Base-by-base conservation (phyloP, 2,329 filamentous ascomycete species). In the Arthrobotrys entomopaga region DNA sequence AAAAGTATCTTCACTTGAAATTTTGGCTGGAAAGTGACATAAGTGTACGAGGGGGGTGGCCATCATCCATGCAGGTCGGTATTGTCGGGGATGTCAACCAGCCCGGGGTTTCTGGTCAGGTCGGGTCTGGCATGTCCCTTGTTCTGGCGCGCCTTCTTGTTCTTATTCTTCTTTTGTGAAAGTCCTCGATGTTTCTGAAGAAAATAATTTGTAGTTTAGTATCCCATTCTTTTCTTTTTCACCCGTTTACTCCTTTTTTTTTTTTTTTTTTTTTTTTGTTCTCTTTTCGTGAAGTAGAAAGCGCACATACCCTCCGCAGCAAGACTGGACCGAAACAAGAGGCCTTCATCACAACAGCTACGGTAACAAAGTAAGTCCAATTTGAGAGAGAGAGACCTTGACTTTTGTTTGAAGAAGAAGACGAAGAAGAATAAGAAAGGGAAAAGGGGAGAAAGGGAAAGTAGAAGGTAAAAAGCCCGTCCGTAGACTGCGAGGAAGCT, bases 221-320 rank as follows among this genome's bases (percentile, higher is more conserved):
- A 5, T 34, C 29, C 6, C 29, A 34, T 34, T 15, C 15, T 54
- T 69, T 69, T 69, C 57, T 69, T 69, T 63, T 69, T 69, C 56
- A 56, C 57, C 65, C 49, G 61, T 61, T 69, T 69, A 70, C 65
- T 70, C 65, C 65, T 70, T 57, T 70, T 70, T 70, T 34, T 49
- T 43, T 46, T 61, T 60, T 40, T 40, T 40, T 46, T 49, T 56
- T 38, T 22, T 52, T 56, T 50, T 48, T 16, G 42, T 57, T 52
- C 54, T 15, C 13, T 20, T 38, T 49, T 38, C 59, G 53, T 65
- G 52, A 50, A 65, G 63, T 22, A 53, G 52, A 53, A 58, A 38
- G 63, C 53, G 29, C 59, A 46, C 49, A 49, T 50, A 20, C 50
- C 22, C 50, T 46, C 16, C 42, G 42, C 29, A 34, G 5, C 3